Evolutionary conservation across 208 protist species (phyloP).

Genomic region (Trypanosoma theileri): DNA sequence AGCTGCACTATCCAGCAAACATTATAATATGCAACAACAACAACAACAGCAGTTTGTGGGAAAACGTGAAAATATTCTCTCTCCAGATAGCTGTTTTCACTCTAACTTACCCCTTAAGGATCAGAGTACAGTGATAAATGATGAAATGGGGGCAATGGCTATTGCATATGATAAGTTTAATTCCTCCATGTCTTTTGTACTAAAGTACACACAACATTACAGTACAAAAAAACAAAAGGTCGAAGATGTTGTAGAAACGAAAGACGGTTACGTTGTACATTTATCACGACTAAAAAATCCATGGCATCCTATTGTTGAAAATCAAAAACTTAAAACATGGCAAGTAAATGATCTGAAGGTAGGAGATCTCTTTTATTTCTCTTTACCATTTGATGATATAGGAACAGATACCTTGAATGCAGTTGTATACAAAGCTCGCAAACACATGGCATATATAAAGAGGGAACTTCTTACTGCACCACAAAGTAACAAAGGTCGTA

Average conservation of each 20-base stretch:
- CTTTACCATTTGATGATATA: constrained; percentile 34
- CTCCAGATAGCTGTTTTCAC: background rate
- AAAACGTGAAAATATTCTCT: background rate
- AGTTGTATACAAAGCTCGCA: constrained; percentile 18
- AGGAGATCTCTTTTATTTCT: constrained; percentile 39
- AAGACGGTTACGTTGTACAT: constrained; percentile 27
- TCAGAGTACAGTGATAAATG: background rate
- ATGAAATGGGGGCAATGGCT: constrained; percentile 12
- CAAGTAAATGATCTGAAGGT: constrained; percentile 31
- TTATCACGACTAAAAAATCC: constrained; percentile 30
- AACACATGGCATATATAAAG: constrained; percentile 26
- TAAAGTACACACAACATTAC: constrained; percentile 26
- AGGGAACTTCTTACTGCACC: constrained; percentile 31
- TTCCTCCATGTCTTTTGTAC: constrained; percentile 23
- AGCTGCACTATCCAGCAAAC: no score
- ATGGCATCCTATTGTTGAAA: constrained; percentile 31
- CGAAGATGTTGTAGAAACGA: constrained; percentile 15
- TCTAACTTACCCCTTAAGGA: background rate
- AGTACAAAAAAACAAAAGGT: constrained; percentile 13
- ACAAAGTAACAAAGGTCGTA: constrained; percentile 25
- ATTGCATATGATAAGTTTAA: constrained; percentile 31
- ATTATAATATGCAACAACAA: no score
- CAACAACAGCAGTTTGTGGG: background rate
- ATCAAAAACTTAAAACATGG: constrained; percentile 33
- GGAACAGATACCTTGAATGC: constrained; percentile 13